A percentile compares a stretch with the other conserved stretches of the same genome.
Conservation (phyloP, 2,329 filamentous ascomycete species). For the Paracamarosporium sp. region DNA sequence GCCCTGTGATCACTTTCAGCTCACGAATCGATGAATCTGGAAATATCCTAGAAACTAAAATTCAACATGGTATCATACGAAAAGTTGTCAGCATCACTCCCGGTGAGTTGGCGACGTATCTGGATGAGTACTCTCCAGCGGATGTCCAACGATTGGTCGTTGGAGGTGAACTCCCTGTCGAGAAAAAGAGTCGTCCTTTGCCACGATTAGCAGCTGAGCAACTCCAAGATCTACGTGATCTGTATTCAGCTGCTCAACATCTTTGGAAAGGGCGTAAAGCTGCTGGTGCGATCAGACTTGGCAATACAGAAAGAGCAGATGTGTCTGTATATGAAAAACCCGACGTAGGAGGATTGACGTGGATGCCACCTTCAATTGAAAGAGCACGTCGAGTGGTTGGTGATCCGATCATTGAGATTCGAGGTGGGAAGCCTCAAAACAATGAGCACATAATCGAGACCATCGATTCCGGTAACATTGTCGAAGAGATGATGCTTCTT, state of each 20-base stretch:
- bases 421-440: constrained; percentile 9
- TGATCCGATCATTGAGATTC: constrained; percentile 53
- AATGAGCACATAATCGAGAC: constrained; percentile 14
- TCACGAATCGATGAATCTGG: constrained; percentile 61
- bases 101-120: constrained; percentile 35
- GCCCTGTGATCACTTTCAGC: constrained; percentile 68
- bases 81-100: constrained; percentile 64
- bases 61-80: constrained; percentile 60
- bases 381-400: constrained; percentile 47
- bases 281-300: constrained; percentile 48
- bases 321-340: constrained; percentile 46
- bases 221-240: constrained; percentile 39
- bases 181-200: constrained; percentile 5
- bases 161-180: constrained; percentile 25
- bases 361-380: constrained; percentile 49
- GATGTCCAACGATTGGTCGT: constrained; percentile 29
- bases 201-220: constrained; percentile 28
- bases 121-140: constrained; percentile 42
- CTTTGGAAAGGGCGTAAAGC: constrained; percentile 40
- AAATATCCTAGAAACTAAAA: constrained; percentile 60
- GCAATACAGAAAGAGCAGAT: constrained; percentile 26
- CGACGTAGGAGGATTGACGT: constrained; percentile 42
- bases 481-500: constrained; percentile 60
- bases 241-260: constrained; percentile 44
- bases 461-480: constrained; percentile 36